phyloP scores from a whole-genome alignment of 371 early-diverging fungal genomes.

The Enterocytospora artemiae region DNA sequence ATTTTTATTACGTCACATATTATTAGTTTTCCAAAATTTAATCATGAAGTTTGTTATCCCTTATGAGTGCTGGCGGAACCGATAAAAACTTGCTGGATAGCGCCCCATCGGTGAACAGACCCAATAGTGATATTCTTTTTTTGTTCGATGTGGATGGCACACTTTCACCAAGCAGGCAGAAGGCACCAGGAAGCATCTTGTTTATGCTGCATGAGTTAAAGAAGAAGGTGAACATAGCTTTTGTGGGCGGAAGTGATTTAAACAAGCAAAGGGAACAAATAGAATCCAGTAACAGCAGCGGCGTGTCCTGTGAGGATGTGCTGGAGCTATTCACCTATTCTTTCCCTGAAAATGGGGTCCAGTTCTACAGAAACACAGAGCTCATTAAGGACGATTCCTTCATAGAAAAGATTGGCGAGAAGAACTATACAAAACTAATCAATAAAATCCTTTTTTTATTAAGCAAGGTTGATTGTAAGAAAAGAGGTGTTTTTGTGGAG shows the following conservation, averaged over 20 bases:
- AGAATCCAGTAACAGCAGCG: too few species aligned
- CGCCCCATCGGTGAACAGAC: too few species aligned
- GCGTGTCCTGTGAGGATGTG: too few species aligned
- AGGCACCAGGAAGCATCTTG: constrained; percentile 67
- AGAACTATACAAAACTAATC: constrained; percentile 77
- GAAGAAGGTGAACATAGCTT: constrained; percentile 80
- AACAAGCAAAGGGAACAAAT: constrained; percentile 92
- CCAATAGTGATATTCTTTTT: constrained; percentile 56
- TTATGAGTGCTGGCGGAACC: too few species aligned
- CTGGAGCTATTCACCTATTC: constrained; percentile 80
- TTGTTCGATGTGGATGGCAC: constrained; percentile 99
- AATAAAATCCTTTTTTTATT: constrained; percentile 83
- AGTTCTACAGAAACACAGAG: constrained; percentile 72
- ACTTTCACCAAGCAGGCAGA: constrained; percentile 69
- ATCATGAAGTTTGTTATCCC: too few species aligned
- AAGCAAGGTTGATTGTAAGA: constrained; percentile 72
- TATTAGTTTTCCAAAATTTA: too few species aligned
- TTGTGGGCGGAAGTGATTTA: constrained; percentile 95
- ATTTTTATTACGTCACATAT: too few species aligned
- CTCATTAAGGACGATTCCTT: constrained; percentile 65
- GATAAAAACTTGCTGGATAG: too few species aligned
- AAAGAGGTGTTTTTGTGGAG: constrained; percentile 92
- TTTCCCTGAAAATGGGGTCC: constrained; percentile 96
- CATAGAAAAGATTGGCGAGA: constrained; percentile 81
- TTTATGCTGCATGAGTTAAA: constrained; percentile 68